Conservation (phyloP, 2,329 filamentous ascomycete species). For the Trichothecium roseum region DNA sequence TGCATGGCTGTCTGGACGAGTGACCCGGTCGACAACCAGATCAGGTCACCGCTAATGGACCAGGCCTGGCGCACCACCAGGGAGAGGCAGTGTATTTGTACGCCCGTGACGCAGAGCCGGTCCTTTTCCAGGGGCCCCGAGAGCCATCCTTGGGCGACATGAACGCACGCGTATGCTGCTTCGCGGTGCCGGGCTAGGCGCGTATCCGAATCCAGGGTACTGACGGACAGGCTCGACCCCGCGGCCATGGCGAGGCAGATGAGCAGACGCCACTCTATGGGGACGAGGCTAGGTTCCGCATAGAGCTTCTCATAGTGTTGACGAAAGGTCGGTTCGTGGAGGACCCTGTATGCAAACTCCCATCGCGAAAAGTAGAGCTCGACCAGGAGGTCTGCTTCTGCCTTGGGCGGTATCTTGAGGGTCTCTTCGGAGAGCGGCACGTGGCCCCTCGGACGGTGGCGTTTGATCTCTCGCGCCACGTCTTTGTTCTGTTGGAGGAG, state of each 20-base stretch:
- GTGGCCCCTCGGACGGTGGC: conserved; percentile 19
- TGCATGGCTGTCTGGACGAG: conserved; percentile 32
- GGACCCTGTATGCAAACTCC: conserved; percentile 38
- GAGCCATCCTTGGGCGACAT: conserved; percentile 29
- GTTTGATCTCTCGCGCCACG: conserved; percentile 19
- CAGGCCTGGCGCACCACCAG: conserved; percentile 29
- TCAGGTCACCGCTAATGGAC: conserved; percentile 26
- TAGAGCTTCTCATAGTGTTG: conserved; percentile 37
- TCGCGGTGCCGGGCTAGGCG: conserved; percentile 10
- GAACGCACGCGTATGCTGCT: conserved; percentile 25
- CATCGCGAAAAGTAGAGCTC: conserved; percentile 37
- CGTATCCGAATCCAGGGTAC: conserved; percentile 11
- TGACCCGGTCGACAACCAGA: conserved; percentile 30
- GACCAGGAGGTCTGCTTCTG: conserved; percentile 27
- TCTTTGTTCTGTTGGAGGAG: conserved; percentile 22
- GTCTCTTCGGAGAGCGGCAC: conserved; percentile 11
- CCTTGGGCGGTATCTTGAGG: conserved; percentile 16
- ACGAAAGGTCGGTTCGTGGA: conserved; percentile 43
- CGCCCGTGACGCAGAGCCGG: conserved; percentile 16
- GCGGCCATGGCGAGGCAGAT: conserved; percentile 28
- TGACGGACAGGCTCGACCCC: conserved; percentile 22
- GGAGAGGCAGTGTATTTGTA: conserved; percentile 28
- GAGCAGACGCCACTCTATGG: conserved; percentile 18
- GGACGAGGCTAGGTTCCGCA: conserved; percentile 18
- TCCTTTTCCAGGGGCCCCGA: conserved; percentile 26